A percentile compares a stretch with the other conserved stretches of the same genome.
Conservation (phyloP, 164 flowering plant genomes). For the Taxillus chinensis region DNA sequence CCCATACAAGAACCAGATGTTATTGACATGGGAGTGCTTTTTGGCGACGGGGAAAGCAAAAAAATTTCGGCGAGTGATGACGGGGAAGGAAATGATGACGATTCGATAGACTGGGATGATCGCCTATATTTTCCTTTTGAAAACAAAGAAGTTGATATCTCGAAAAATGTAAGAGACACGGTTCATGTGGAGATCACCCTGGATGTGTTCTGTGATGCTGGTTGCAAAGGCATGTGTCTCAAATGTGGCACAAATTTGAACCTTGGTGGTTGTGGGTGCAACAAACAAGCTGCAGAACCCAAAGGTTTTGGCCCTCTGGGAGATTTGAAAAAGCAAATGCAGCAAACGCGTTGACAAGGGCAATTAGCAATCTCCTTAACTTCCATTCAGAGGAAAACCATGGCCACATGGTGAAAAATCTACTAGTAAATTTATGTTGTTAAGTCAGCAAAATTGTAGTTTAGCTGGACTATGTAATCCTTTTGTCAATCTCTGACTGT, state of each 20-base stretch:
- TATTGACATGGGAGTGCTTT: conserved; percentile 40
- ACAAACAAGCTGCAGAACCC: conserved; percentile 22
- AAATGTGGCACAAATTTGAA: conserved; percentile 71
- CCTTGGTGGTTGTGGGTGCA: conserved; percentile 44
- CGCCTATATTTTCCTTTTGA: conserved; percentile 65
- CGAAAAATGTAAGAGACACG: conserved; percentile 74
- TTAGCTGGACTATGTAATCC: too few species aligned
- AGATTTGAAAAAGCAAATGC: conserved; percentile 44
- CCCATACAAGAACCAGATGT: conserved; percentile 62
- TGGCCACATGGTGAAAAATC: too few species aligned
- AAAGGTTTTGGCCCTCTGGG: conserved; percentile 45
- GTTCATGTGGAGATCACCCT: conserved; percentile 76
- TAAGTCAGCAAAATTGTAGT: too few species aligned
- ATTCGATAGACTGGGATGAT: conserved; percentile 59
- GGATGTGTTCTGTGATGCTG: conserved; percentile 48
- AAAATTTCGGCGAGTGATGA: conserved; percentile 6
- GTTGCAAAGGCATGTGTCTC: conserved; percentile 77
- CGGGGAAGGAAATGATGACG: conserved; percentile 41
- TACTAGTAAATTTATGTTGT: too few species aligned
- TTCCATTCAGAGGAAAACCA: too few species aligned
- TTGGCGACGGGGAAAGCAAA: conserved; percentile 33
- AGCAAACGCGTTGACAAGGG: conserved; percentile 11
- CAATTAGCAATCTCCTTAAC: too few species aligned
- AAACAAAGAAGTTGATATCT: conserved; percentile 68
- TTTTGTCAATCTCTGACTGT: too few species aligned